phyloP scores from a whole-genome alignment of 2,329 filamentous ascomycete species.

The Cladosporium sphaerospermum region DNA sequence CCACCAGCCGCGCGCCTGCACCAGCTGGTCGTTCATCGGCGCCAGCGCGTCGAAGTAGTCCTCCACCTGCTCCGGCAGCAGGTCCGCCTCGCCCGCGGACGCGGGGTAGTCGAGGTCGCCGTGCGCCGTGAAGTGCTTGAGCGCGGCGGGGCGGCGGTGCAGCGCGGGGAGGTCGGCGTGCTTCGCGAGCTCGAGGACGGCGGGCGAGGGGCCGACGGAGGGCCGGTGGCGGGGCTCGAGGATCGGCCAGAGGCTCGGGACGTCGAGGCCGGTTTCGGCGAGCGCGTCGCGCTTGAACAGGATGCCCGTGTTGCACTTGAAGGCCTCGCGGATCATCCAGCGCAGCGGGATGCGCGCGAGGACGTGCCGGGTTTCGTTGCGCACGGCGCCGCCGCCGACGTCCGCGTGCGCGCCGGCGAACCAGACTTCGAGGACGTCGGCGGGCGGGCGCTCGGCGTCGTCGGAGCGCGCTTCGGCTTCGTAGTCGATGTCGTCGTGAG shows the following conservation, averaged over 20 bases:
- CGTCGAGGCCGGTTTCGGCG: slow-evolving; percentile 38
- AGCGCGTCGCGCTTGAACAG: slow-evolving; percentile 36
- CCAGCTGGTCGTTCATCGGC: slow-evolving; percentile 38
- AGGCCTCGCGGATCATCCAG: slow-evolving; percentile 44
- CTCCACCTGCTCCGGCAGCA: slow-evolving; percentile 37
- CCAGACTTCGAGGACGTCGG: slow-evolving; percentile 34
- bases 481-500: slow-evolving; percentile 5
- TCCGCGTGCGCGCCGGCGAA: slow-evolving; percentile 40
- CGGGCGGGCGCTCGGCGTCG: slow-evolving; percentile 24
- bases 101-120: slow-evolving; percentile 4
- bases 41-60: slow-evolving; percentile 39
- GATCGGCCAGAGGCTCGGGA: slow-evolving; percentile 36
- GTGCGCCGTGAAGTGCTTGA: slow-evolving; percentile 9
- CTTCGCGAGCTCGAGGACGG: slow-evolving; percentile 25
- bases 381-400: slow-evolving; percentile 40
- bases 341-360: slow-evolving; percentile 41
- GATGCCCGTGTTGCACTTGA: slow-evolving; percentile 43
- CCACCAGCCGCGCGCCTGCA: slow-evolving; percentile 37
- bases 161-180: slow-evolving; percentile 1
- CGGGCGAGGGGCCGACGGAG: slow-evolving; percentile 30
- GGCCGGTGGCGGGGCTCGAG: slow-evolving; percentile 32
- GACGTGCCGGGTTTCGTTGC: slow-evolving; percentile 38
- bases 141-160: slow-evolving; percentile 1
- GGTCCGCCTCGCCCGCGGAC: slow-evolving; percentile 15
- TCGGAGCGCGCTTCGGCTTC: slow-evolving; percentile 12